phyloP scores from a whole-genome alignment of 345 rosid genomes.

The Conringia planisiliqua region DNA sequence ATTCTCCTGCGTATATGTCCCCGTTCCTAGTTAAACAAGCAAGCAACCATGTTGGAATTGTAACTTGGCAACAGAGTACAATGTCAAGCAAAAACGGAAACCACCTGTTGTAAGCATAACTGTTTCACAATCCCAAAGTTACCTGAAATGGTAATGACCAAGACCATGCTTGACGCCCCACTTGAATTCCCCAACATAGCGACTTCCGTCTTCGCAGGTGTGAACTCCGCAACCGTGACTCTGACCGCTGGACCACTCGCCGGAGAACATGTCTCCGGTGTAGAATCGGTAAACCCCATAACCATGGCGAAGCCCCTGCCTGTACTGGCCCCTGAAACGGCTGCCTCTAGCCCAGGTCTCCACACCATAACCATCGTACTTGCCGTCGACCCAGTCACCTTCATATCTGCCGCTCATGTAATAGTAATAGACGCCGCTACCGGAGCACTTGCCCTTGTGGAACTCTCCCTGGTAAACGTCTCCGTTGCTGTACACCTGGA shows the following conservation, averaged over 20 bases:
- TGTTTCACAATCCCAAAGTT: too few species aligned
- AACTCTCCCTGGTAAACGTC: constrained; percentile 93
- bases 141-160: constrained; percentile 89
- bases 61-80: background rate
- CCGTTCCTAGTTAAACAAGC: constrained; percentile 59
- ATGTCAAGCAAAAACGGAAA: too few species aligned
- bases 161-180: constrained; percentile 98
- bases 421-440: constrained; percentile 85
- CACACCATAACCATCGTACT: constrained; percentile 87
- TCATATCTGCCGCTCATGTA: constrained; percentile 89
- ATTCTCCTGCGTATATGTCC: constrained; percentile 89
- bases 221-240: constrained; percentile 95
- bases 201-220: constrained; percentile 93
- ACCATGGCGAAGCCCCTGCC: constrained; percentile 86
- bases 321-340: constrained; percentile 81
- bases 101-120: too few species aligned
- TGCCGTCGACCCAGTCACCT: constrained; percentile 94
- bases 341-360: constrained; percentile 98
- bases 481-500: constrained; percentile 79
- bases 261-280: constrained; percentile 91
- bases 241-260: constrained; percentile 97
- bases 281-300: constrained; percentile 85
- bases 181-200: constrained; percentile 90
- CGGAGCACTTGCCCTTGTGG: constrained; percentile 83
- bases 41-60: too few species aligned